A percentile compares a stretch with the other conserved stretches of the same genome.
Evolutionary conservation across 176 grass and related monocot genomes (phyloP).

Genomic region (Pontederia paniculata): DNA sequence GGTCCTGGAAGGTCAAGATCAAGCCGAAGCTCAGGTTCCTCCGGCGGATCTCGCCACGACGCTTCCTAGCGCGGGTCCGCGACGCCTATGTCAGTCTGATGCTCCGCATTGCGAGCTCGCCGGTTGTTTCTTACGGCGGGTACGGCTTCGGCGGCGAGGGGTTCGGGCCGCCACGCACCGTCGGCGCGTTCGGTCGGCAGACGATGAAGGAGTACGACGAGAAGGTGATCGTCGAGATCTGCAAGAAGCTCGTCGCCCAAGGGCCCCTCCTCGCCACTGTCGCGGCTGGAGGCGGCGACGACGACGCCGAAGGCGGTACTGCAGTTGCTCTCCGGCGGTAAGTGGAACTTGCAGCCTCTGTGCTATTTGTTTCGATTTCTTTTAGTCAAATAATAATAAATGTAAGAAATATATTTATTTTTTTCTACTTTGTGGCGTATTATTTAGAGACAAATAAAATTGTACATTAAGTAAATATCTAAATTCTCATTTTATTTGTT

Average conservation of each 20-base stretch:
- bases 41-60: slow-evolving; percentile 1
- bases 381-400: too few relatives aligned
- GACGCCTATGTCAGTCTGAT: slow-evolving; percentile 63
- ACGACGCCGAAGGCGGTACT: too few relatives aligned
- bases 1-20: slow-evolving; percentile 14
- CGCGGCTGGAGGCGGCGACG: not conserved
- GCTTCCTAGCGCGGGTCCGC: slow-evolving; percentile 30
- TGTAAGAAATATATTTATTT: too few relatives aligned
- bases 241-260: slow-evolving; percentile 12
- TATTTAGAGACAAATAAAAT: too few relatives aligned
- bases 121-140: not conserved
- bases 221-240: slow-evolving; percentile 24
- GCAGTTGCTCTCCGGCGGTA: too few relatives aligned
- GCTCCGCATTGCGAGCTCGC: slow-evolving; percentile 29
- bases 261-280: slow-evolving; percentile 7
- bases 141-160: not conserved
- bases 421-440: too few relatives aligned
- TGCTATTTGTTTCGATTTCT: too few relatives aligned
- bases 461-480: too few relatives aligned
- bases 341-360: too few relatives aligned
- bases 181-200: not conserved
- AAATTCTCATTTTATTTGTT: too few relatives aligned
- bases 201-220: slow-evolving; percentile 23
- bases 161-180: too few relatives aligned
- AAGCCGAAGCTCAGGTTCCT: slow-evolving; percentile 7